phyloP scores from a whole-genome alignment of 116 monocot genomes.

The Posidonia oceanica region DNA sequence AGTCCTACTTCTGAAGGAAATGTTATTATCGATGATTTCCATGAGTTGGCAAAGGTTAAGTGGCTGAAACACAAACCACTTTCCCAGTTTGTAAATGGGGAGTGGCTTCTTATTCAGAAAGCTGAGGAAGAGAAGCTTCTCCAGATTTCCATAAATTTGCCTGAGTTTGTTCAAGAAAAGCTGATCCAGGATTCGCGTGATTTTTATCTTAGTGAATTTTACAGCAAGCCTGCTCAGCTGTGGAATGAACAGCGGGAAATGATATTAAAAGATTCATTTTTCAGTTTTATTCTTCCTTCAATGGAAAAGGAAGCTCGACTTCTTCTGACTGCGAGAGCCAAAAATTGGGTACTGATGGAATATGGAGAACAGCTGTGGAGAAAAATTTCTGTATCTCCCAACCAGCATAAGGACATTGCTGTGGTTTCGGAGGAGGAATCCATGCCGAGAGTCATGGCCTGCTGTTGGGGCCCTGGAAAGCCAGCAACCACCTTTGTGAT shows the following conservation, averaged over 20 bases:
- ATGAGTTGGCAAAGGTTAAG: slow-evolving; percentile 64
- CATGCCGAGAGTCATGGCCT: slow-evolving; percentile 67
- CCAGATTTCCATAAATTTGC: slow-evolving; percentile 69
- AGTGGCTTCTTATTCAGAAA: slow-evolving; percentile 94
- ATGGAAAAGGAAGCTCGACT: slow-evolving; percentile 93
- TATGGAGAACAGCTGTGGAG: slow-evolving; percentile 83
- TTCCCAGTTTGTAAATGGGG: slow-evolving; percentile 56
- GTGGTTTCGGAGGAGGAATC: slow-evolving; percentile 47
- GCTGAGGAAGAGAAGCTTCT: slow-evolving; percentile 95
- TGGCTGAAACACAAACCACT: slow-evolving; percentile 85
- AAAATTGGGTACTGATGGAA: slow-evolving; percentile 70
- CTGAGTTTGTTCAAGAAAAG: slow-evolving; percentile 41
- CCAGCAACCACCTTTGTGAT: slow-evolving; percentile 95
- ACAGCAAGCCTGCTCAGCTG: slow-evolving; percentile 66
- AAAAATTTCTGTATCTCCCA: slow-evolving; percentile 86
- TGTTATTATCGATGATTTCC: slow-evolving; percentile 60
- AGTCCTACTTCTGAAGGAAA: slow-evolving; percentile 83
- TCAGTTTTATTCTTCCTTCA: slow-evolving; percentile 64
- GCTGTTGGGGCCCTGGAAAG: slow-evolving; percentile 94
- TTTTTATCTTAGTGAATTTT: slow-evolving; percentile 73
- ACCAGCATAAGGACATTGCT: slow-evolving; percentile 29
- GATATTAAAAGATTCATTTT: slow-evolving; percentile 76
- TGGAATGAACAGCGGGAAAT: slow-evolving; percentile 88
- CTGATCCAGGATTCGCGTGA: slow-evolving; percentile 54
- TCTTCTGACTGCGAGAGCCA: slow-evolving; percentile 57